Percentiles rank a stretch among this genome's conserved stretches.
Conservation (phyloP, 768 basidiomycete genomes). For the Tricholoma furcatifolium region DNA sequence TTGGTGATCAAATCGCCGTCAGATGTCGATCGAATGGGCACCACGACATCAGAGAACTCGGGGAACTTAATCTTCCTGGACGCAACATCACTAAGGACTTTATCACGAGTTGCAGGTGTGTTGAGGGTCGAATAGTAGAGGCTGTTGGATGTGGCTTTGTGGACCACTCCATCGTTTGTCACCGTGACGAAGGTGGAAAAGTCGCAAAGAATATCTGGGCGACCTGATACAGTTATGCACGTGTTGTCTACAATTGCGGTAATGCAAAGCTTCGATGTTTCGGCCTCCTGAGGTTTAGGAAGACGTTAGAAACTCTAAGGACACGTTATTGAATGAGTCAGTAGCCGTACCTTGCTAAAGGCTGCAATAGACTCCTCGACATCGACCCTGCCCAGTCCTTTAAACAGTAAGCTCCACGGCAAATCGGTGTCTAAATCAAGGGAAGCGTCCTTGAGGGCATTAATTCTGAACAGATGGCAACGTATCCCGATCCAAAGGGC, state of each 20-base stretch:
- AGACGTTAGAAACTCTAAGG: slow-evolving; percentile 5
- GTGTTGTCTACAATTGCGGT: slow-evolving; percentile 49
- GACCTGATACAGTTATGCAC: slow-evolving; percentile 58
- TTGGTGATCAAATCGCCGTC: slow-evolving; percentile 36
- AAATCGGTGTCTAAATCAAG: slow-evolving; percentile 24
- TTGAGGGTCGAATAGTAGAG: slow-evolving; percentile 51
- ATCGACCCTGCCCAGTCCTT: slow-evolving; percentile 27
- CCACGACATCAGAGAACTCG: slow-evolving; percentile 38
- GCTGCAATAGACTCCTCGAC: slow-evolving; percentile 21
- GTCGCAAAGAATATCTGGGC: slow-evolving; percentile 44
- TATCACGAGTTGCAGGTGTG: slow-evolving; percentile 29
- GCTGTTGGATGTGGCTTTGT: slow-evolving; percentile 44
- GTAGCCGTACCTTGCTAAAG: slow-evolving; percentile 18
- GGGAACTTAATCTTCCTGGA: slow-evolving; percentile 52
- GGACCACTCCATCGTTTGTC: slow-evolving; percentile 29
- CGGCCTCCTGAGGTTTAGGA: slow-evolving; percentile 10
- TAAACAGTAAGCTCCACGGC: slow-evolving; percentile 23
- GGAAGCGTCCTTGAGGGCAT: slow-evolving; percentile 17
- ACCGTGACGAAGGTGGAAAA: slow-evolving; percentile 39
- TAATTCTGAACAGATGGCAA: slow-evolving; percentile 29
- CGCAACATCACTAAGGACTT: slow-evolving; percentile 43
- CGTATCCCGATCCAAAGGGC: slow-evolving; percentile 55
- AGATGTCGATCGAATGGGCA: slow-evolving; percentile 46
- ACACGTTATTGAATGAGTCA: slow-evolving; percentile 5
- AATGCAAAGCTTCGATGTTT: slow-evolving; percentile 34